Evolutionary conservation across 2,329 filamentous ascomycete species (phyloP).

Genomic region (Aspergillus uvarum): DNA sequence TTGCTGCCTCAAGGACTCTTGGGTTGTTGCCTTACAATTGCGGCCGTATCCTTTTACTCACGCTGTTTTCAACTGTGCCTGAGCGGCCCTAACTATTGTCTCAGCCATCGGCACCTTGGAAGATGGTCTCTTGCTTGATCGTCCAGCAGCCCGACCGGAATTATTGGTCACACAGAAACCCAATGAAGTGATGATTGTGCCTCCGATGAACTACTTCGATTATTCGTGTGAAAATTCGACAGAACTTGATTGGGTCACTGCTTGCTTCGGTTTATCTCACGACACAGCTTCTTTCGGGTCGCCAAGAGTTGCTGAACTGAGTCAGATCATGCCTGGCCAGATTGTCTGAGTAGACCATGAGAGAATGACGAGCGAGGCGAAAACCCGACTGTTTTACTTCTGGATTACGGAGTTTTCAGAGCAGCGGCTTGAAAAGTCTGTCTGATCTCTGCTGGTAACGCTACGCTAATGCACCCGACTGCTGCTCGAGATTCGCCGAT

Average conservation of each 20-base stretch:
- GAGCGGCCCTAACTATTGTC: slow-evolving; percentile 12
- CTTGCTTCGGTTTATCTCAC: not conserved
- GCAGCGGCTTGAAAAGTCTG: slow-evolving; percentile 8
- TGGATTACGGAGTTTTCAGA: slow-evolving; percentile 1
- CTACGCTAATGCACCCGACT: slow-evolving; percentile 18
- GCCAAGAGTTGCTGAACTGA: not conserved
- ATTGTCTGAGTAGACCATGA: not conserved
- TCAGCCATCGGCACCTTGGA: slow-evolving; percentile 11
- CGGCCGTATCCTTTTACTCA: slow-evolving; percentile 9
- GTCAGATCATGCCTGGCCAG: not conserved
- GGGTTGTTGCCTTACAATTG: slow-evolving; percentile 18
- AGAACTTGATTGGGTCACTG: not conserved
- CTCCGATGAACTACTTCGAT: not conserved
- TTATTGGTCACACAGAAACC: slow-evolving; percentile 20
- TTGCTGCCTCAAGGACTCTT: slow-evolving; percentile 19
- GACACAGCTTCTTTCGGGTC: not conserved
- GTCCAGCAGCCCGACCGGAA: slow-evolving; percentile 19
- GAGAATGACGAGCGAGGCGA: not conserved
- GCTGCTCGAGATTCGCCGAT: slow-evolving; percentile 17
- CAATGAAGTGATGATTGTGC: slow-evolving; percentile 11
- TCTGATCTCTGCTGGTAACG: slow-evolving; percentile 4
- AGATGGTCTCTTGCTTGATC: slow-evolving; percentile 2
- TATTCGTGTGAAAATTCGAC: not conserved
- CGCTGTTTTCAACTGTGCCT: slow-evolving; percentile 11
- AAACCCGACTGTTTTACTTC: not conserved